Conservation (phyloP, 352 stramenopile genomes). For the Globisporangium nagaii region DNA sequence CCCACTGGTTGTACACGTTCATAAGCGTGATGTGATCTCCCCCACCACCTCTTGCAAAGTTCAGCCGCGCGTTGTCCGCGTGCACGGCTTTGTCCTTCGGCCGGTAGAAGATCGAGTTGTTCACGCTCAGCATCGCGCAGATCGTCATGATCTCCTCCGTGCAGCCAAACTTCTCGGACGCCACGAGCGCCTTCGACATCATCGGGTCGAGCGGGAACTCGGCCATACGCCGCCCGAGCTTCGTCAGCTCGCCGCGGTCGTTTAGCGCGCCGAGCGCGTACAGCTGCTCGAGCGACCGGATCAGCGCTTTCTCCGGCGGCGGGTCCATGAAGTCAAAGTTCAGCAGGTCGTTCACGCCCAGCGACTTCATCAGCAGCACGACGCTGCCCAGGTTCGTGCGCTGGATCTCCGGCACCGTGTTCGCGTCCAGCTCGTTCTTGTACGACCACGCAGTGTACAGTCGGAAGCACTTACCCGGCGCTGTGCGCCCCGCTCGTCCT, state of each 20-base stretch:
- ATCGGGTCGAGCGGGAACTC: conserved; percentile 95
- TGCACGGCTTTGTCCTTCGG: conserved; percentile 99
- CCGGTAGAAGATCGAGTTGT: conserved; percentile 98
- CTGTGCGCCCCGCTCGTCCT: conserved; percentile 94
- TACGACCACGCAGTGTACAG: conserved; percentile 99
- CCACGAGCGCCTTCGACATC: conserved; percentile 93
- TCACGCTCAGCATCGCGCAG: conserved; percentile 97
- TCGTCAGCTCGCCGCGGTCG: conserved; percentile 97
- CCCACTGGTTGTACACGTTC: conserved; percentile 98
- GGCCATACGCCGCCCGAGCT: conserved; percentile 92
- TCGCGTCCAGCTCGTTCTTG: conserved; percentile 98
- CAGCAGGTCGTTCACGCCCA: conserved; percentile 99
- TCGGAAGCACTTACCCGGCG: conserved; percentile 98
- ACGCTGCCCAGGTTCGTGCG: conserved; percentile 97
- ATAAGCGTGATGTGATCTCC: conserved; percentile 98
- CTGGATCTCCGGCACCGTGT: conserved; percentile 97
- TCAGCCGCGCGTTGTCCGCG: conserved; percentile 97
- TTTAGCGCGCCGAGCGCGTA: conserved; percentile 99
- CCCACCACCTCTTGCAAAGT: conserved; percentile 96
- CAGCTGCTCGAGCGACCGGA: conserved; percentile 96
- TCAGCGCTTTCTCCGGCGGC: conserved; percentile 97
- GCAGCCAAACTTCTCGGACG: conserved; percentile 89
- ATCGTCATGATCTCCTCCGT: conserved; percentile 95
- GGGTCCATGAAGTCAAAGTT: conserved; percentile 99
- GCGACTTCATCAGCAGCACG: conserved; percentile 98